These are phyloP conservation scores for Penstemon barbatus DNA, from an alignment of 257 asterid genomes.

Conservation along the genomic window DNA sequence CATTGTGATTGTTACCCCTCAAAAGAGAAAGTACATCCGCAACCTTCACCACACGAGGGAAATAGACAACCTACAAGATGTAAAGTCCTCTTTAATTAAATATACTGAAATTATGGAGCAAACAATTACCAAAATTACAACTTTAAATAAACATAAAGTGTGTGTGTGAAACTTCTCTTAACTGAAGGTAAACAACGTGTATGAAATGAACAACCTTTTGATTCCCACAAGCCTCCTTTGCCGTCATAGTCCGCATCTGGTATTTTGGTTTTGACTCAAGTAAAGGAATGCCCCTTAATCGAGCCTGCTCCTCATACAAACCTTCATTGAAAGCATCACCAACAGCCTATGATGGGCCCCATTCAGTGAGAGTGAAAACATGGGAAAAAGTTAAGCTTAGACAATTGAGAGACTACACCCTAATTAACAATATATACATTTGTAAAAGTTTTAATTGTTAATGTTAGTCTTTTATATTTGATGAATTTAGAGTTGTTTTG, in stretches of 20 bases:
- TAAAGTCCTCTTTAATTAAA: background rate
- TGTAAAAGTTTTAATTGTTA: background rate
- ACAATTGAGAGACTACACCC: constrained; percentile 1
- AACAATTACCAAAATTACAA: background rate
- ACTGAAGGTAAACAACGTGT: background rate
- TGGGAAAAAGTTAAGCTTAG: constrained; percentile 18
- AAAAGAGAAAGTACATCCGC: constrained; percentile 77
- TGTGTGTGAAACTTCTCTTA: constrained; percentile 6
- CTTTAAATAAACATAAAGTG: background rate
- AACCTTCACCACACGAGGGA: constrained; percentile 91
- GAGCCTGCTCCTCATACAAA: constrained; percentile 95
- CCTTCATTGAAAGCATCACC: constrained; percentile 99
- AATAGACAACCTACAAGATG: constrained; percentile 72
- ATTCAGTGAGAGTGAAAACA: constrained; percentile 14
- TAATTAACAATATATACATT: background rate
- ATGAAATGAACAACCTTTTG: constrained; percentile 61
- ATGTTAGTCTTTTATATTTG: background rate
- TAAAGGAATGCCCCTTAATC: constrained; percentile 78
- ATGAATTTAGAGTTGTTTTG: background rate
- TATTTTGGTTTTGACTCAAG: constrained; percentile 96
- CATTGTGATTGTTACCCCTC: constrained; percentile 89
- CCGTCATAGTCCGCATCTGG: constrained; percentile 93
- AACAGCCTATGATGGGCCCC: constrained; percentile 65
- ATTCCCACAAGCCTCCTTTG: constrained; percentile 85
- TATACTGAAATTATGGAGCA: too few relatives aligned